phyloP scores from a whole-genome alignment of 1,284 basidiomycete genomes.

The Takashimella tepidaria region DNA sequence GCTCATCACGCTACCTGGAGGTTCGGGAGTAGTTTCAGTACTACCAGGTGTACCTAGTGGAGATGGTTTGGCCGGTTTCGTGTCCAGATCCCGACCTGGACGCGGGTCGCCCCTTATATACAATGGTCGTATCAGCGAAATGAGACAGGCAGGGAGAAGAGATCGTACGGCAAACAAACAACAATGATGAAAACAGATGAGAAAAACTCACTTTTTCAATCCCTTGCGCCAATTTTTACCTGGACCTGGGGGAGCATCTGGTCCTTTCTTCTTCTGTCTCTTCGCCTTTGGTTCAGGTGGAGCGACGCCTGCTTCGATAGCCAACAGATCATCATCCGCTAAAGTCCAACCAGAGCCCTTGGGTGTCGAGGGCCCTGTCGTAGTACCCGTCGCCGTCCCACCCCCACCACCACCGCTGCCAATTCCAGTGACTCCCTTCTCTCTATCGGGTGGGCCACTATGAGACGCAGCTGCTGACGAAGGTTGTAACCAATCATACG shows the following conservation, averaged over 20 bases:
- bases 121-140: no score
- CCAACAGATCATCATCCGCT: conserved; percentile 12
- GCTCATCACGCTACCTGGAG: neutral
- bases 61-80: neutral
- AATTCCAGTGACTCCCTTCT: neutral
- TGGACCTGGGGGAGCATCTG: conserved; percentile 21
- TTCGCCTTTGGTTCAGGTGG: neutral
- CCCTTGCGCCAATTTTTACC: conserved; percentile 41
- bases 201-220: conserved; percentile 37
- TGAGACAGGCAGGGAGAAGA: no score
- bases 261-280: conserved; percentile 3
- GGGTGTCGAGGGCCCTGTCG: neutral
- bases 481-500: conserved; percentile 42
- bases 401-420: neutral
- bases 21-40: neutral
- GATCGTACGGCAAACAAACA: no score
- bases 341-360: conserved; percentile 20
- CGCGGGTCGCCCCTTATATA: neutral
- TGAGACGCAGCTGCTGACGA: conserved; percentile 35
- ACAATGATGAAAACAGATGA: no score
- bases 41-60: neutral
- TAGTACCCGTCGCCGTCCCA: neutral
- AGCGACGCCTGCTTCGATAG: neutral
- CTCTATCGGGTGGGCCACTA: conserved; percentile 34
- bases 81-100: neutral